Conservation (phyloP, 2,329 filamentous ascomycete genomes). For the Eutypa lata region DNA sequence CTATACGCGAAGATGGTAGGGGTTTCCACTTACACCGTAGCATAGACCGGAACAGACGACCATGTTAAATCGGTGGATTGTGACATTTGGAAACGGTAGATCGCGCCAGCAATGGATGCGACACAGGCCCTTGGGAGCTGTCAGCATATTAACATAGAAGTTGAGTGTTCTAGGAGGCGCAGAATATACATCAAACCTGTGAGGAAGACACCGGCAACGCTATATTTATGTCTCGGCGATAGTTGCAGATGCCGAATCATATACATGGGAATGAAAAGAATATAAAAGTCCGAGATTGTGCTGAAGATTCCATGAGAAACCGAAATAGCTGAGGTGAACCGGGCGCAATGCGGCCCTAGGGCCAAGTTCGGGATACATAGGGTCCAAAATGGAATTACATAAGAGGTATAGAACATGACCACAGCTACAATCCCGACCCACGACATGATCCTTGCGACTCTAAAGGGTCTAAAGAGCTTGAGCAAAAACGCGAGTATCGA, state of each 20-base stretch:
- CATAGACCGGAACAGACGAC: neutral
- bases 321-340: neutral
- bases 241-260: constrained; percentile 6
- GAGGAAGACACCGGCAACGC: constrained; percentile 8
- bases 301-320: constrained; percentile 7
- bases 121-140: neutral
- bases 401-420: constrained; percentile 1
- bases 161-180: neutral
- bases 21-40: neutral
- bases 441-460: constrained; percentile 3
- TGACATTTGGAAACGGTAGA: neutral
- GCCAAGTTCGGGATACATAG: constrained; percentile 3
- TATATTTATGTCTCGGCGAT: constrained; percentile 7
- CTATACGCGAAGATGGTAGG: neutral
- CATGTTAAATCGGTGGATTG: neutral
- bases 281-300: constrained; percentile 10
- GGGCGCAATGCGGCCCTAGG: neutral
- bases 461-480: neutral
- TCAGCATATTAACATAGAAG: neutral
- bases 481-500: neutral
- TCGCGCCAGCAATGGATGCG: neutral
- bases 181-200: constrained; percentile 8
- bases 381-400: constrained; percentile 5
- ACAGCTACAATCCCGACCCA: constrained; percentile 7
- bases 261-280: constrained; percentile 11